These are phyloP conservation scores for Skeletonema grethae DNA, from an alignment of 108 stramenopile genomes.

Conservation along the genomic window DNA sequence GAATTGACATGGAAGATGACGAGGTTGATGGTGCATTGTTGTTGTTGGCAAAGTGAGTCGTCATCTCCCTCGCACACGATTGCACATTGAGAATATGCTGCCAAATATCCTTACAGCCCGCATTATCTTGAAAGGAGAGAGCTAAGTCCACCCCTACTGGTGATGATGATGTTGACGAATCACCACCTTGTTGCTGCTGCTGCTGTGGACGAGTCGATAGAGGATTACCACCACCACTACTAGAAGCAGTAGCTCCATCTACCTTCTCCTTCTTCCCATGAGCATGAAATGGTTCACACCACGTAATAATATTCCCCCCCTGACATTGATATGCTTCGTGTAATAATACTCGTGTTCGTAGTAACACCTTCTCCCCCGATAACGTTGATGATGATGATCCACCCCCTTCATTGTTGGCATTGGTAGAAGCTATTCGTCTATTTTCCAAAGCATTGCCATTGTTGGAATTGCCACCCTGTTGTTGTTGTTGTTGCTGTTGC, in stretches of 20 bases:
- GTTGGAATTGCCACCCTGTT: constrained; percentile 17
- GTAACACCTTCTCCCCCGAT: constrained; percentile 49
- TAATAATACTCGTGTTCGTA: constrained; percentile 78
- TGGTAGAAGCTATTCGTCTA: background rate
- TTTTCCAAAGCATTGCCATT: constrained; percentile 4
- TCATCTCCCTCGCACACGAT: constrained; percentile 63
- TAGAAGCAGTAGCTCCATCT: constrained; percentile 6
- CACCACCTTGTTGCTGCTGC: constrained; percentile 6
- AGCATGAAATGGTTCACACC: constrained; percentile 80
- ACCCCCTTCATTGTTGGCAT: background rate
- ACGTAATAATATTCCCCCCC: constrained; percentile 91
- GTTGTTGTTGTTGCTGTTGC: background rate
- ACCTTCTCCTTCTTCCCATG: constrained; percentile 9
- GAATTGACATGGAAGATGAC: background rate
- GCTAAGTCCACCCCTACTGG: constrained; percentile 81
- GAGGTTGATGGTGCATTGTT: background rate
- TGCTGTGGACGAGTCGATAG: background rate
- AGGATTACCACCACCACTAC: too few species aligned
- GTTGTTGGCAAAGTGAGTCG: constrained; percentile 2
- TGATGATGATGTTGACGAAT: background rate
- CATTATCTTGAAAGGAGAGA: constrained; percentile 88
- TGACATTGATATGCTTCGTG: constrained; percentile 88
- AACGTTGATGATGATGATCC: background rate
- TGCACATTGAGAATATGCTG: constrained; percentile 82
- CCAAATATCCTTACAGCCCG: constrained; percentile 89